phyloP scores from a whole-genome alignment of 2,329 filamentous ascomycete species.

The Paracorniculantispora psalliotae region DNA sequence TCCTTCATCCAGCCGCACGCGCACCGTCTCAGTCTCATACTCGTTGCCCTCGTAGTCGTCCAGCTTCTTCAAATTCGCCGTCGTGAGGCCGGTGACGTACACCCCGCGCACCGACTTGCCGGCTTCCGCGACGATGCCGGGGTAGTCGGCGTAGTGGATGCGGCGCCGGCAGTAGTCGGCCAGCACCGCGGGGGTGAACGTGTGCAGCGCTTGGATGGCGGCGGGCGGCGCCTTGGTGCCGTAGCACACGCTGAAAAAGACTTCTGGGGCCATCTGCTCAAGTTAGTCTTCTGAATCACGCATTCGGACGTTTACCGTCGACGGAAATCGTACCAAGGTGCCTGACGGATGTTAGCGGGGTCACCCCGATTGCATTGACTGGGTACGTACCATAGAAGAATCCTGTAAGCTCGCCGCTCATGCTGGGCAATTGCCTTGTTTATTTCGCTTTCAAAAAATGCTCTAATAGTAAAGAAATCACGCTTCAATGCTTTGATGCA shows the following conservation, averaged over 20 bases:
- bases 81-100: conserved; percentile 71
- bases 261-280: conserved; percentile 68
- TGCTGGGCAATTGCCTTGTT: conserved; percentile 21
- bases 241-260: conserved; percentile 83
- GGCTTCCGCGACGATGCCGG: conserved; percentile 60
- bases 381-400: conserved; percentile 52
- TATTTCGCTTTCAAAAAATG: too few relatives aligned
- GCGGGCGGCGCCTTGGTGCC: conserved; percentile 45
- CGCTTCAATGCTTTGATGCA: neutral
- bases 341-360: conserved; percentile 20
- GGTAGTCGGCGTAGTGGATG: conserved; percentile 70
- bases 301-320: neutral
- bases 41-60: conserved; percentile 78
- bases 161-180: conserved; percentile 65
- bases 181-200: conserved; percentile 70
- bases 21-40: conserved; percentile 51
- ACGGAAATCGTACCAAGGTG: conserved; percentile 28
- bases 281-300: conserved; percentile 19
- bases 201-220: conserved; percentile 51
- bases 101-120: conserved; percentile 65
- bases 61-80: conserved; percentile 67
- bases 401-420: conserved; percentile 40
- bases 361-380: neutral
- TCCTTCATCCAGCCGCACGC: conserved; percentile 37
- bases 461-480: neutral